Base-by-base conservation (phyloP, 352 stramenopile genomes). In the Globisporangium lucens region DNA sequence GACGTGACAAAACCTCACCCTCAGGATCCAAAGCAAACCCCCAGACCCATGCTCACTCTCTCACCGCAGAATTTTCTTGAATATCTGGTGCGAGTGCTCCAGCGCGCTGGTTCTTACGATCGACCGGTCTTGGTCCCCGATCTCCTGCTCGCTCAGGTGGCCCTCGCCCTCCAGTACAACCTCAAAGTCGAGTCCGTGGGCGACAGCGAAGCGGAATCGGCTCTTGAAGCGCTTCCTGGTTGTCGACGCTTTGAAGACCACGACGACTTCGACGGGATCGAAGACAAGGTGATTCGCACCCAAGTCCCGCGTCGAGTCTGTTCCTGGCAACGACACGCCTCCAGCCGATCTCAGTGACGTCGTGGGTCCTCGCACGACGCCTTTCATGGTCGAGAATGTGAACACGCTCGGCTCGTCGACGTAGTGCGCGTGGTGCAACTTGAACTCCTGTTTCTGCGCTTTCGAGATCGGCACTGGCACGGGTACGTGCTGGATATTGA, bases 91-190 rank as follows among this genome's bases (percentile, higher is more conserved):
- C 33, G 71, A 74, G 71, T 91, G 78, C 61, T 76, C 73, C 41
- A 91, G 74, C 47, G 76, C 73, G 3, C 53, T 64, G 1, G 77
- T 74, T 2, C 63, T 72, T 3, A 80, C 79, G 41, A 87, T 70
- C 13, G 79, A 67, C 6, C 80, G 76, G 53, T 88, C 76, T n/a
- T 82, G 76, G 49, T 91, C 80, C 5, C n/a, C 17, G 47, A 80
- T 63, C 4, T 83, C 68, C 22, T 68, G 56, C 65, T 94, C 85
- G 27, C 82, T 68, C 29, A 92, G 73, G 57, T 91, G 85, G 1
- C 85, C 83, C 20, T 79, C 73, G 27, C 87, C 87, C 69, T 93
- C 78, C 17, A 95, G 71, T 36, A 90, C 77, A 17, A 95, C 62
- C 61, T 95, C 87, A 61, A 87, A 90, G 59, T 83, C 83, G 24